phyloP scores from a whole-genome alignment of 371 early-diverging fungal genomes.

The Mortierella sp. region DNA sequence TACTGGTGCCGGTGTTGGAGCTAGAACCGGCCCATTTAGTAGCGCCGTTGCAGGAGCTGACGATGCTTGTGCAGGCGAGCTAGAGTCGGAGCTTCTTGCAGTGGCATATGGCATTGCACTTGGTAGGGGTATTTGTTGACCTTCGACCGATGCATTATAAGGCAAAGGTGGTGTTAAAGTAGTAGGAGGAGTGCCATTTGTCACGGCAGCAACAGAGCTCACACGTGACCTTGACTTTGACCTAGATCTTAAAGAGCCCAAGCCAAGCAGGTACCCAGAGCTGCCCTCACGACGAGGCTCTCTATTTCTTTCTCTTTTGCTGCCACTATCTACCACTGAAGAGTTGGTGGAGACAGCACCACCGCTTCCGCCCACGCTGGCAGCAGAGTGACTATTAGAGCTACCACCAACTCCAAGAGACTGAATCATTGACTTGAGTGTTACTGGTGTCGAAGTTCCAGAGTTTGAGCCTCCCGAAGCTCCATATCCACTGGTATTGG shows the following conservation, averaged over 20 bases:
- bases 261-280: slow-evolving; percentile 37
- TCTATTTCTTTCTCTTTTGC: slow-evolving; percentile 23
- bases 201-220: slow-evolving; percentile 18
- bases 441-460: slow-evolving; percentile 21
- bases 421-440: slow-evolving; percentile 47
- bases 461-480: neutral
- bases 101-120: neutral
- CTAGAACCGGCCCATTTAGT: neutral
- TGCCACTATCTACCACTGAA: neutral
- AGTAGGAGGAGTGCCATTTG: neutral
- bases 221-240: slow-evolving; percentile 44
- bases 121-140: neutral
- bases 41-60: neutral
- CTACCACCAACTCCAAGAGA: slow-evolving; percentile 26
- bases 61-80: neutral
- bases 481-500: neutral
- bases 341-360: neutral
- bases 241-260: slow-evolving; percentile 36
- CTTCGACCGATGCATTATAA: neutral
- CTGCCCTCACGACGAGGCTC: slow-evolving; percentile 41
- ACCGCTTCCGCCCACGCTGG: neutral
- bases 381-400: slow-evolving; percentile 7
- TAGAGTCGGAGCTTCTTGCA: neutral
- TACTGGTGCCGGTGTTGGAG: neutral
- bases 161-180: neutral